Evolutionary conservation across 306 rosid genomes (phyloP), one percentile per base, ranked within the genome.

Genomic region (Malus sylvestris): DNA sequence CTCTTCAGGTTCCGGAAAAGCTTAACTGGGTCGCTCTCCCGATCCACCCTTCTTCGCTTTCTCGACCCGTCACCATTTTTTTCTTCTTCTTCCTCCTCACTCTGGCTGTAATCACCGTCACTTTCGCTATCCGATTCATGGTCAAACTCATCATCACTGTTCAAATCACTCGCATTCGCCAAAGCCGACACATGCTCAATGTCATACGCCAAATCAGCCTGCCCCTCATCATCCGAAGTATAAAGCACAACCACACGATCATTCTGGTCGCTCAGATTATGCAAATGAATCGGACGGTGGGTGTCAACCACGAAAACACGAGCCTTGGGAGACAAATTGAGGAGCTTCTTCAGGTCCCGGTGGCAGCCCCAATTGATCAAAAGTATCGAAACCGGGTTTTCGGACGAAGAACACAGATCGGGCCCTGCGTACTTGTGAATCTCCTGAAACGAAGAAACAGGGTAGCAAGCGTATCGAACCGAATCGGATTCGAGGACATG

Each of bases 321-420:
- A 0, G 93, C 89, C 18, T 72, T 51, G 0, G 91, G 83, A 7
- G 90, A 83, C n/a, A 92, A 75, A 42, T 72, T 80, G 9, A 96
- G 82, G 3, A 76, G 75, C 46, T 71, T 86, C 64, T 85, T 67
- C 16, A 96, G 81, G 64, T 96, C 97, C 46, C 92, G 75, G 35
- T 91, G 96, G 42, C 92, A 91, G 0, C 99, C 99, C 99, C 99
- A 96, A 18, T 92, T 96, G 9, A 96, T 87, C 76, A 96, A 78
- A 44, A 96, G 89, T 12, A 95, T 70, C 0, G 92, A 80, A 60
- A 91, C 45, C 0, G 87, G 84, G 20, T 79, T 69, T 18, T 85
- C 81, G 6, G 87, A 71, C 4, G 87, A 74, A 8, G 83, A 77
- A 71, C 75, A 76, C 79, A 90, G 68, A 12, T 81, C 76, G 3